These are phyloP conservation scores for Phylloporus rhodoxanthus DNA, from an alignment of 768 basidiomycete genomes.

Conservation along the genomic window DNA sequence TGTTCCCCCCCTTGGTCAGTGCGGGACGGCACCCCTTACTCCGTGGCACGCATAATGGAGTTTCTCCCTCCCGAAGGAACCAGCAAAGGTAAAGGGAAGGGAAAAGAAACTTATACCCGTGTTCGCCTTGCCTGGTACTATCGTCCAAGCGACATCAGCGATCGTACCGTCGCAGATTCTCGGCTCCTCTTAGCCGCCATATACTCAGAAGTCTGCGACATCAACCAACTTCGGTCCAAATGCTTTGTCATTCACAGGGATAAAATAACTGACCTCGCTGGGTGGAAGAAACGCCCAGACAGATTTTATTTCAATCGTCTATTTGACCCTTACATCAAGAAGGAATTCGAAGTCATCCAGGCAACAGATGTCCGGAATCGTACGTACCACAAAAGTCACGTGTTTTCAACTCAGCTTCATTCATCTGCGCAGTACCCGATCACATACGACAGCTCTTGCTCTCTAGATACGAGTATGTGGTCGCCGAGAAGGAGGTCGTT, in stretches of 20 bases:
- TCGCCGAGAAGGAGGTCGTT: constrained; percentile 90
- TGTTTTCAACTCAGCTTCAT: constrained; percentile 12
- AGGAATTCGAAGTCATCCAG: constrained; percentile 94
- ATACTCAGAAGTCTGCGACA: constrained; percentile 93
- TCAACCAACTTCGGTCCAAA: constrained; percentile 86
- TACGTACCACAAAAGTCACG: constrained; percentile 39
- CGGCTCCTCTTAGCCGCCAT: constrained; percentile 92
- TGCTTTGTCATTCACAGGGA: constrained; percentile 95
- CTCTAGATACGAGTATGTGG: constrained; percentile 88
- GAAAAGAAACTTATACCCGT: constrained; percentile 67
- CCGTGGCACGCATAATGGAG: constrained; percentile 94
- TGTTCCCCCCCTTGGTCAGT: constrained; percentile 90
- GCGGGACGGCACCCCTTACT: constrained; percentile 92
- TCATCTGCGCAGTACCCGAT: constrained; percentile 58
- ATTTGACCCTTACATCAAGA: constrained; percentile 97
- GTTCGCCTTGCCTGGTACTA: constrained; percentile 96
- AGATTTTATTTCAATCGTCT: constrained; percentile 94
- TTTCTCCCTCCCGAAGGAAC: constrained; percentile 79
- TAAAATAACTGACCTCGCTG: constrained; percentile 87
- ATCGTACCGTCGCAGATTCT: constrained; percentile 84
- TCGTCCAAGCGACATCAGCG: constrained; percentile 92
- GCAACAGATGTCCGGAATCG: constrained; percentile 83
- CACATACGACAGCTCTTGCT: constrained; percentile 72
- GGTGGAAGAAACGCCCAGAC: constrained; percentile 92
- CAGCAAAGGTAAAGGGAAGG: constrained; percentile 59